phyloP scores from a whole-genome alignment of 345 rosid species.

The Kernera saxatilis region DNA sequence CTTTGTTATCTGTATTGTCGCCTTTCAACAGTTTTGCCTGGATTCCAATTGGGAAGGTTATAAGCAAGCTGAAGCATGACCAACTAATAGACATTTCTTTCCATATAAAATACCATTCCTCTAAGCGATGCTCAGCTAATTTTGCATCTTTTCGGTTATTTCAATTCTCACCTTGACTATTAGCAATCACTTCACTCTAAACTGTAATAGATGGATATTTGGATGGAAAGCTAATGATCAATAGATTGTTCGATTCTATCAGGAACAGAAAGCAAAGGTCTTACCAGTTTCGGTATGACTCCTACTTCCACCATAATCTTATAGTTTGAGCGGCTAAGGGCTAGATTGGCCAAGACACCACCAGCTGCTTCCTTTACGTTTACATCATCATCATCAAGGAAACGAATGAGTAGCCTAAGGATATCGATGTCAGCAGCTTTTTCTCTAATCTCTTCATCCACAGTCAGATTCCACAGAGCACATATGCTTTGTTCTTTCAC shows the following conservation, averaged over 20 bases:
- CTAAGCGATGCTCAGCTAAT: background rate
- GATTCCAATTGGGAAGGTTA: slow-evolving; percentile 2
- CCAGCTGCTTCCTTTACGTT: slow-evolving; percentile 78
- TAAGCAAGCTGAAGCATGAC: background rate
- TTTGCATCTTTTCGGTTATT: background rate
- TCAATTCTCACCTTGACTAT: background rate
- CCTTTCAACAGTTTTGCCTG: slow-evolving; percentile 57
- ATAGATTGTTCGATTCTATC: background rate
- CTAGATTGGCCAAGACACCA: slow-evolving; percentile 75
- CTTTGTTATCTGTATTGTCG: slow-evolving; percentile 38
- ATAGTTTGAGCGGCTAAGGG: slow-evolving; percentile 56
- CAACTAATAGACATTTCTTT: background rate
- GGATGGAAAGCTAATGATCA: background rate
- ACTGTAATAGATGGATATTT: background rate
- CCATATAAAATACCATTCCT: background rate
- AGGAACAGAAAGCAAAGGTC: slow-evolving; percentile 9
- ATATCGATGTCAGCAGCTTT: slow-evolving; percentile 56
- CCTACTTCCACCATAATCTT: slow-evolving; percentile 69
- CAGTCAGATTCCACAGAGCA: slow-evolving; percentile 79
- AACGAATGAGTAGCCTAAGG: slow-evolving; percentile 53
- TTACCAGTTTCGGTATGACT: slow-evolving; percentile 73
- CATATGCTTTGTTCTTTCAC: slow-evolving; percentile 77
- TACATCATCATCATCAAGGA: slow-evolving; percentile 59
- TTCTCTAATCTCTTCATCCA: slow-evolving; percentile 58
- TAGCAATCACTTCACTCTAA: background rate